These are phyloP conservation scores for Volvariella volvacea DNA, from an alignment of 1,284 basidiomycete species.

Conservation along the genomic window DNA sequence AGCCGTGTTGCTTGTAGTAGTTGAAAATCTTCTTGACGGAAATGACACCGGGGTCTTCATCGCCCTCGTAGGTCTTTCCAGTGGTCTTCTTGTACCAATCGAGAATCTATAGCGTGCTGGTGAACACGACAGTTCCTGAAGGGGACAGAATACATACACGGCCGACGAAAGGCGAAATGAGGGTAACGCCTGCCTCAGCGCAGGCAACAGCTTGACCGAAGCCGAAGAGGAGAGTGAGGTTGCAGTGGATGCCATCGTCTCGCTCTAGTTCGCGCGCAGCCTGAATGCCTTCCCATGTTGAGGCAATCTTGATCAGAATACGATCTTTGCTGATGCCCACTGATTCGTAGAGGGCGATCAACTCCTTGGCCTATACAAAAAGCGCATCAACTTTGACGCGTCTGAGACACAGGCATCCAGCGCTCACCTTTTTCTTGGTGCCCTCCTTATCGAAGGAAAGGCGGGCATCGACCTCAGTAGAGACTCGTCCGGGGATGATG, in stretches of 20 bases:
- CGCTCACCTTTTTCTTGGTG: conserved; percentile 76
- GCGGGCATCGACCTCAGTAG: conserved; percentile 97
- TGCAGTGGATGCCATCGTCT: conserved; percentile 94
- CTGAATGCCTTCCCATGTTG: conserved; percentile 99
- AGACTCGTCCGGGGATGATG: conserved; percentile 97
- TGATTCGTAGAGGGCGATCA: conserved; percentile 92
- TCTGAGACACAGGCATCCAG: conserved; percentile 7
- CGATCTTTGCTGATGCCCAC: conserved; percentile 91
- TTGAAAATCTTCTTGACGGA: conserved; percentile 97
- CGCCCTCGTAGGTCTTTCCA: conserved; percentile 81
- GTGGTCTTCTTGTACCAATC: conserved; percentile 95
- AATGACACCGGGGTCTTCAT: conserved; percentile 93
- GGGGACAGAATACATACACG: conserved; percentile 51
- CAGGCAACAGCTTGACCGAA: conserved; percentile 98
- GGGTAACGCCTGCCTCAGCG: conserved; percentile 95
- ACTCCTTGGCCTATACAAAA: conserved; percentile 68
- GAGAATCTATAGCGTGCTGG: conserved; percentile 58
- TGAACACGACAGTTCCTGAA: conserved; percentile 4
- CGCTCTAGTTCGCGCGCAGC: conserved; percentile 94
- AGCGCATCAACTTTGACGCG: not conserved
- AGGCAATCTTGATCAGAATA: conserved; percentile 97
- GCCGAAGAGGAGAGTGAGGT: conserved; percentile 97
- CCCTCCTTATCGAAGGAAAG: conserved; percentile 94
- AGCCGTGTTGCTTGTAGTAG: conserved; percentile 99
- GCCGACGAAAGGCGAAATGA: conserved; percentile 99